Base-by-base conservation (phyloP, 192 early-diverging fungal species). In the Powellomyces hirtus region DNA sequence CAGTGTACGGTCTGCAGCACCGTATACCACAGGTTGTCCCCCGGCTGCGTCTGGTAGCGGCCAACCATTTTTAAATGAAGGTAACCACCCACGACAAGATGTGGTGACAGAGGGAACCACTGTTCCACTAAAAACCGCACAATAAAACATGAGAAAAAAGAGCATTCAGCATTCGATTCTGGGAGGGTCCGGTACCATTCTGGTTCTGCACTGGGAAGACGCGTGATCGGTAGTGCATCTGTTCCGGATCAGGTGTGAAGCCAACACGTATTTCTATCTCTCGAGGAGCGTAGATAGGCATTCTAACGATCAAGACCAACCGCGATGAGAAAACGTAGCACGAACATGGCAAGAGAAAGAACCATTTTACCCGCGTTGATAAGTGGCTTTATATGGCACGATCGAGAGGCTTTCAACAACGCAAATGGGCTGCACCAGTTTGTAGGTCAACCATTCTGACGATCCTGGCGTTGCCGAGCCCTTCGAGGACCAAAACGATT, bases 211-310 rank as follows among this genome's bases (percentile, higher is more conserved):
- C 45, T 5, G 8, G 42, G 20, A 46, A 56, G 14, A 36, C 5
- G 16, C 7, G 13, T 13, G 51, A 42, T 27, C 52, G 0, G 38
- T 6, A 71, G 51, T 71, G 59, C 69, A 71, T 71, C 18, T 33
- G 2, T 2, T 51, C 59, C 4, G 52, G 59, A 1, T 46, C 46
- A 13, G 59, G 44, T 10, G 31, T 4, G 16, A 71, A 49, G 0
- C 69, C 69, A 22, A 71, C 40, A 22, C 18, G 13, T 14, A 71
- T 29, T 4, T 1, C 13, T 11, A 71, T 31, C 5, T 2, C 24
- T 29, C 37, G 27, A 2, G 69, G 69, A 0, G 69, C 69, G 34
- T 62, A 71, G 2, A 37, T 64, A 2, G 69, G 69, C 69, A 70
- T 70, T 26, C 68, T n/a, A n/a, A n/a, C n/a, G n/a, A n/a, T n/a